Conservation (phyloP, 75 land plant species). For the Selaginella tamariscina region DNA sequence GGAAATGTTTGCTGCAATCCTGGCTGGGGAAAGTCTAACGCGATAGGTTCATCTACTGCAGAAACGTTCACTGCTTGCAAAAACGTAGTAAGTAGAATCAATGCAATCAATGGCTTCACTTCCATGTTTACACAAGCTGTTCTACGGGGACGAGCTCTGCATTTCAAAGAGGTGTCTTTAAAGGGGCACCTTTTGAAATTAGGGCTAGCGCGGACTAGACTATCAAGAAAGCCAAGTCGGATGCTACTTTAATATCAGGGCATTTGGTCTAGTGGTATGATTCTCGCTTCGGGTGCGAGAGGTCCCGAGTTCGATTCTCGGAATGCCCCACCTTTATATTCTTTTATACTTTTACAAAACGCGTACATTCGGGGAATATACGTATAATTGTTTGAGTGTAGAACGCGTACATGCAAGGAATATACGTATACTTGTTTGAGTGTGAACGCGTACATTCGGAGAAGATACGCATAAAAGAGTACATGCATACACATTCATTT, state of each 20-base stretch:
- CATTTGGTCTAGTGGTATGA: slow-evolving; percentile 14
- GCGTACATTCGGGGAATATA: too few relatives aligned
- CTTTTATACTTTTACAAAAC: not conserved
- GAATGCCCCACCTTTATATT: slow-evolving; percentile 4
- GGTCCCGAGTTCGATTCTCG: slow-evolving; percentile 12
- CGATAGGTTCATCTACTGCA: not conserved
- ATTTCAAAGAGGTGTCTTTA: too few relatives aligned
- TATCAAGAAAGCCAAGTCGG: too few relatives aligned
- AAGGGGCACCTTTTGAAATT: too few relatives aligned
- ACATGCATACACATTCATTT: too few relatives aligned
- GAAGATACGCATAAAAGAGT: too few relatives aligned
- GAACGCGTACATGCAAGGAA: too few relatives aligned
- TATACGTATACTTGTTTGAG: too few relatives aligned
- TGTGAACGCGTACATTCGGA: too few relatives aligned
- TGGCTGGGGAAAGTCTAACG: not conserved
- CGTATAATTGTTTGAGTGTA: too few relatives aligned
- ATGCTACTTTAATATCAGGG: too few relatives aligned
- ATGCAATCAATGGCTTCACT: not conserved
- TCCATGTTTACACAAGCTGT: not conserved
- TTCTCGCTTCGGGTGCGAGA: slow-evolving; percentile 15
- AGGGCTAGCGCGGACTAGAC: not conserved
- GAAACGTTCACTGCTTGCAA: not conserved
- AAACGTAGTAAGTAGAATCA: not conserved
- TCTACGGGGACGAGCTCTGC: not conserved
- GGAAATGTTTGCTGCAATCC: not conserved